A percentile compares a stretch with the other conserved stretches of the same genome.
Evolutionary conservation across 805 yeast genomes (phyloP).

Genomic region (Candida sakaeoensis): DNA sequence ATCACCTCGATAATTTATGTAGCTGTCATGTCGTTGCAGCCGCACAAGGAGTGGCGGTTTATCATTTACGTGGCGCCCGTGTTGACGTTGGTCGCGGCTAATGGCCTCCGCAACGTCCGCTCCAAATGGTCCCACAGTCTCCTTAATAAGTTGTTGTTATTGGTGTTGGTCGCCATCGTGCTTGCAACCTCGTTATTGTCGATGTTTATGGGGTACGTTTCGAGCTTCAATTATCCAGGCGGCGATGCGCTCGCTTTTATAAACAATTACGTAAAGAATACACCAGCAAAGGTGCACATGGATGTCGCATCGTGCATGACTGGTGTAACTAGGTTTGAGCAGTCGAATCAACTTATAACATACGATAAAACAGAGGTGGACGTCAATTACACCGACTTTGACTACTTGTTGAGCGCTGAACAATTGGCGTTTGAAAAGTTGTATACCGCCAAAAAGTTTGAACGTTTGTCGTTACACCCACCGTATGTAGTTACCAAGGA

Average conservation of each 20-base stretch:
- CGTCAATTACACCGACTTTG: background rate
- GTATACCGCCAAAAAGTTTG: slow-evolving; percentile 1
- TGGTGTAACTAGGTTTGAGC: slow-evolving; percentile 76
- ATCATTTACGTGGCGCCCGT: slow-evolving; percentile 73
- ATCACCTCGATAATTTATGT: slow-evolving; percentile 54
- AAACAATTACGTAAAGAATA: slow-evolving; percentile 41
- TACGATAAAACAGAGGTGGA: slow-evolving; percentile 76
- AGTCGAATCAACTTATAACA: slow-evolving; percentile 39
- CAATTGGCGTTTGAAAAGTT: background rate
- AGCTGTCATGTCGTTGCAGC: slow-evolving; percentile 68
- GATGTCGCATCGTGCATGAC: slow-evolving; percentile 84
- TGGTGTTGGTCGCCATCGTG: slow-evolving; percentile 23
- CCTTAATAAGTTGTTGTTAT: slow-evolving; percentile 25
- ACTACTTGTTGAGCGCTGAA: slow-evolving; percentile 1
- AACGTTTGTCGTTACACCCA: background rate
- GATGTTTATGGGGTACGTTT: slow-evolving; percentile 52
- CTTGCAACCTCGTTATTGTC: slow-evolving; percentile 38
- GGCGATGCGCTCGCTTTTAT: slow-evolving; percentile 64
- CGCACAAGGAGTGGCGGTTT: slow-evolving; percentile 95
- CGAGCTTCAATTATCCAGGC: slow-evolving; percentile 84
- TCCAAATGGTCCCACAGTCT: slow-evolving; percentile 16
- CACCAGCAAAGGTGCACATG: slow-evolving; percentile 52
- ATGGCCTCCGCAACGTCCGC: slow-evolving; percentile 44
- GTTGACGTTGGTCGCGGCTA: slow-evolving; percentile 59
- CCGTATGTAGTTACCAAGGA: slow-evolving; percentile 2